Evolutionary conservation across 2,329 filamentous ascomycete genomes (phyloP).

Genomic region (Dothideomycetes sp.): DNA sequence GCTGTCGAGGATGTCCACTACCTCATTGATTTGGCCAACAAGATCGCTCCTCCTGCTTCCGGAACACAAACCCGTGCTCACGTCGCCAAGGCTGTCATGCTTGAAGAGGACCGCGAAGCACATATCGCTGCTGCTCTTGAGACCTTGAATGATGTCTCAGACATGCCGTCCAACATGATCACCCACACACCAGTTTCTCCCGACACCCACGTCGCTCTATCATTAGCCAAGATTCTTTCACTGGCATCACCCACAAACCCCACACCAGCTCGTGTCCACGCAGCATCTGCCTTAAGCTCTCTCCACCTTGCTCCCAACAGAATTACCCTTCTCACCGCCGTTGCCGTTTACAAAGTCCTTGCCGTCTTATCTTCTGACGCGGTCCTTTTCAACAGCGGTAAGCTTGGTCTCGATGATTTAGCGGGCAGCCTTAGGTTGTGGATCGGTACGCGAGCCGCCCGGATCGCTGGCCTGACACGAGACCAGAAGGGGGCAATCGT

Average conservation of each 20-base stretch:
- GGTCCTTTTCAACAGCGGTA: slow-evolving; percentile 25
- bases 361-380: slow-evolving; percentile 28
- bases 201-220: slow-evolving; percentile 49
- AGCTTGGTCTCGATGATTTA: slow-evolving; percentile 34
- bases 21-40: slow-evolving; percentile 57
- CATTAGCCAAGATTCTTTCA: slow-evolving; percentile 50
- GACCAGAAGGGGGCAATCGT: slow-evolving; percentile 32
- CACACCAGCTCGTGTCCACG: slow-evolving; percentile 28
- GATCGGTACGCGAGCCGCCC: slow-evolving; percentile 37
- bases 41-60: slow-evolving; percentile 68
- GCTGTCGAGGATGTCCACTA: slow-evolving; percentile 36
- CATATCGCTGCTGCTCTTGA: slow-evolving; percentile 46
- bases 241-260: slow-evolving; percentile 26
- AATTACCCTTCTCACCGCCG: slow-evolving; percentile 38
- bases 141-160: slow-evolving; percentile 32
- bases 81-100: slow-evolving; percentile 50
- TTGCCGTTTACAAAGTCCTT: slow-evolving; percentile 36
- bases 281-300: slow-evolving; percentile 32
- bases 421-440: slow-evolving; percentile 37
- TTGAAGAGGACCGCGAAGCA: slow-evolving; percentile 41
- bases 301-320: slow-evolving; percentile 30
- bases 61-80: slow-evolving; percentile 53
- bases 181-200: slow-evolving; percentile 47
- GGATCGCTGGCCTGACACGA: slow-evolving; percentile 31
- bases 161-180: slow-evolving; percentile 37